phyloP scores from a whole-genome alignment of 1,139 yeast genomes.

The Geotrichum candidum region DNA sequence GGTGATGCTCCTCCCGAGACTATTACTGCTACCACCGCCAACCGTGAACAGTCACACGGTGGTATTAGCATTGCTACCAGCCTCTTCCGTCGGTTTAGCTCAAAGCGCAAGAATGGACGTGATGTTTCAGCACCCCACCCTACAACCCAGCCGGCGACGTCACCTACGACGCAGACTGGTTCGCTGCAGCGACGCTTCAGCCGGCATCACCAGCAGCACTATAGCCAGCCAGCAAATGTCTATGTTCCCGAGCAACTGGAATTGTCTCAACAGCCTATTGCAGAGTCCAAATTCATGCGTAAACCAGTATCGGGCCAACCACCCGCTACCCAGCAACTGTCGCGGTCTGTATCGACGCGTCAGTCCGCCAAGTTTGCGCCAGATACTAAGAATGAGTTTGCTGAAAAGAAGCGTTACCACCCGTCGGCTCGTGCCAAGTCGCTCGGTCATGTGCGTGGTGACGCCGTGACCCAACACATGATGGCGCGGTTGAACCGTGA shows the following conservation, averaged over 20 bases:
- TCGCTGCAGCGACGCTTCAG: not conserved
- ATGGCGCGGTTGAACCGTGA: slow-evolving; percentile 15
- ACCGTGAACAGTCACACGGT: slow-evolving; percentile 13
- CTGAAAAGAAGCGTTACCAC: slow-evolving; percentile 43
- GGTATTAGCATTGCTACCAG: slow-evolving; percentile 26
- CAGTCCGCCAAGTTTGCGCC: slow-evolving; percentile 5
- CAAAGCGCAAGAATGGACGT: slow-evolving; percentile 26
- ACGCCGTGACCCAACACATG: slow-evolving; percentile 21
- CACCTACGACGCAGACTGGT: not conserved
- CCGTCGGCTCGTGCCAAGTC: slow-evolving; percentile 89
- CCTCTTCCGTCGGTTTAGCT: slow-evolving; percentile 27
- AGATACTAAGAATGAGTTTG: not conserved
- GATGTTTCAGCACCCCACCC: slow-evolving; percentile 10
- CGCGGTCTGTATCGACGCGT: slow-evolving; percentile 10
- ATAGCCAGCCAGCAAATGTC: slow-evolving; percentile 13
- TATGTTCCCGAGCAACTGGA: not conserved
- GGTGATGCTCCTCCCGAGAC: slow-evolving; percentile 1
- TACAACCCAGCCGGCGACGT: not conserved
- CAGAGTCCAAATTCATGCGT: slow-evolving; percentile 3
- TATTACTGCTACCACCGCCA: not conserved
- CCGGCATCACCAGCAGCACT: slow-evolving; percentile 13
- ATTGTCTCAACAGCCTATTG: not conserved
- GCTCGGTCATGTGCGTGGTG: slow-evolving; percentile 64
- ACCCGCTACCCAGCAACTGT: not conserved
- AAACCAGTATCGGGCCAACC: slow-evolving; percentile 6